Percentiles rank a stretch among this genome's conserved stretches.
Evolutionary conservation across 1,284 basidiomycete species (phyloP).

Genomic region (Malassezia restricta): DNA sequence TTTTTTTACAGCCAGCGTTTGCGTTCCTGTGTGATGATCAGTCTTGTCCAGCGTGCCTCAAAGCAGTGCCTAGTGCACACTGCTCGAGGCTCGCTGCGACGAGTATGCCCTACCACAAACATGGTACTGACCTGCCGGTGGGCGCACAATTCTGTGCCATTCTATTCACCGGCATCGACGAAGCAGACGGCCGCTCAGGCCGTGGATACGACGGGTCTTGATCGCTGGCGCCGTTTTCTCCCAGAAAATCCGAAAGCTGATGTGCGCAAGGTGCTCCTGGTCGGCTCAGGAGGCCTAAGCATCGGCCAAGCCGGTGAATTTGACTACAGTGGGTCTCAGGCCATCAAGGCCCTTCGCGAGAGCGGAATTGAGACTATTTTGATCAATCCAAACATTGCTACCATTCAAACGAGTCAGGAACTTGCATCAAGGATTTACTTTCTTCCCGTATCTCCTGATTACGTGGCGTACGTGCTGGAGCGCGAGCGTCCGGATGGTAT

Average conservation of each 20-base stretch:
- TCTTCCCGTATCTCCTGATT: conserved; percentile 88
- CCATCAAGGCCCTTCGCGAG: conserved; percentile 92
- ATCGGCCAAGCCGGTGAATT: conserved; percentile 99
- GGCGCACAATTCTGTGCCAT: conserved; percentile 1
- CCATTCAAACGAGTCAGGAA: conserved; percentile 60
- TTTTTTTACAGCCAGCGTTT: too few relatives aligned
- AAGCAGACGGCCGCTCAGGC: background rate
- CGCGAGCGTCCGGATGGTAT: conserved; percentile 97
- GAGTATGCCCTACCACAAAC: background rate
- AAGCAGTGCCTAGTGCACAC: conserved; percentile 1
- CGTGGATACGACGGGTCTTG: conserved; percentile 1
- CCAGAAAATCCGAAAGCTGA: conserved; percentile 50
- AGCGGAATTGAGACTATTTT: conserved; percentile 89
- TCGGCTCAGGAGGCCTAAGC: conserved; percentile 87
- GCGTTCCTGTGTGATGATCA: background rate
- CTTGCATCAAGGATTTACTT: conserved; percentile 95
- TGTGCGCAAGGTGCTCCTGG: conserved; percentile 89
- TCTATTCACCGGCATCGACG: background rate
- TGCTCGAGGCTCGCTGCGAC: background rate
- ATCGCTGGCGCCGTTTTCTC: conserved; percentile 14
- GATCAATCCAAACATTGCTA: conserved; percentile 46
- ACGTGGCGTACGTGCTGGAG: conserved; percentile 95
- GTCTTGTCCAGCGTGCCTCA: background rate
- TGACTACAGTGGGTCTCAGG: conserved; percentile 97
- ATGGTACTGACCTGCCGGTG: background rate